Evolutionary conservation across 2,329 filamentous ascomycete genomes (phyloP), one percentile per base, ranked within the genome.

Genomic region (Clarireedia sp.): DNA sequence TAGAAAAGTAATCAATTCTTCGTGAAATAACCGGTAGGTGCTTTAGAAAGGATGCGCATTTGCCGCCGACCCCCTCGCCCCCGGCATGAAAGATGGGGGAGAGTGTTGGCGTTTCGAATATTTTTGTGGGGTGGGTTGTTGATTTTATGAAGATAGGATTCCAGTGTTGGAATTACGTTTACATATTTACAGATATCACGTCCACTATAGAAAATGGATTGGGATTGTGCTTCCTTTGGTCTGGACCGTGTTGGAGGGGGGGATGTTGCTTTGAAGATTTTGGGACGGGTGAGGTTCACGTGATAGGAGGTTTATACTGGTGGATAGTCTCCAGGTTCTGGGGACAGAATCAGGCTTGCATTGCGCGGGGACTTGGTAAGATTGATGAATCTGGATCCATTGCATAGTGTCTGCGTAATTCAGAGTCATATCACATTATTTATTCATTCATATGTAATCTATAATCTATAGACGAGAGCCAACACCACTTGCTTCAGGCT

Each of bases 401-500:
- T 12, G 24, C 24, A 26, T 26, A 4, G 9, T 33, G 29, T 33
- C 9, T 9, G 29, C 9, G 16, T 41, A 17, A 41, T 14, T 41
- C 16, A 41, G 14, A 41, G 38, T 19, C 38, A 6, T 41, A n/a
- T 41, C 38, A 10, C 19, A 41, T 41, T 41, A 33, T 33, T 33
- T 33, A 12, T 41, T 14, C 16, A 41, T 41, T 41, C 7, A 10
- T 19, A 41, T 41, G 10, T 41, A 17, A 17, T 40, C 37, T 40
- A 40, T 2, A 3, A 33, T 33, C 41, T 60, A 61, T 38, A 61
- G 47, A 41, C 51, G 54, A 36, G 60, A 59, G 19, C 36, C 54
- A 14, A 52, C 37, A 12, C 44, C 45, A 44, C 24, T 24, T 29
- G 52, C 60, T 14, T 64, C 64, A 3, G 57, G 53, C 68, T 80